Evolutionary conservation across 352 stramenopile genomes (phyloP).

Genomic region (Globisporangium canariense): DNA sequence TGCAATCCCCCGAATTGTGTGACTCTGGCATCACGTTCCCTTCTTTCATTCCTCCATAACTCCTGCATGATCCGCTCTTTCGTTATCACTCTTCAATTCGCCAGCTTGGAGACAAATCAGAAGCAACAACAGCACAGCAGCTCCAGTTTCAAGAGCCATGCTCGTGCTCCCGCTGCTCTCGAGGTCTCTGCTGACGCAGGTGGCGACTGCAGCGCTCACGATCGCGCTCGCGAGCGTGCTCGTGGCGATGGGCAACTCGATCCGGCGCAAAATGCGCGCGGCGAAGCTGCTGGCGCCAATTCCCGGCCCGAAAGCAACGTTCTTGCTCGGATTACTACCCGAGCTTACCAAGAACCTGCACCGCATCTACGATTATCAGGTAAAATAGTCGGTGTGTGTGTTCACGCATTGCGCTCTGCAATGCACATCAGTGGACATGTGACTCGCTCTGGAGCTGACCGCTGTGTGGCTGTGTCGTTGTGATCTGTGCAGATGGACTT

Average conservation of each 20-base stretch:
- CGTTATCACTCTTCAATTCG: no score
- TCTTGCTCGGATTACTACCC: slow-evolving; percentile 13
- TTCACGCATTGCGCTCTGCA: neutral
- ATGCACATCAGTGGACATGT: neutral
- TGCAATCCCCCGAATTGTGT: no score
- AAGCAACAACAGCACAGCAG: no score
- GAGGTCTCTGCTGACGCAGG: neutral
- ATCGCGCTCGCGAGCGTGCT: neutral
- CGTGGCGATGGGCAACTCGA: neutral
- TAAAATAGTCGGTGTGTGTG: neutral
- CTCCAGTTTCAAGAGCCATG: neutral
- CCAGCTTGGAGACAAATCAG: no score
- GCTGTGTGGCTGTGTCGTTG: no score
- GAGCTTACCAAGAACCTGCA: slow-evolving; percentile 13
- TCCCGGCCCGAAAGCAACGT: slow-evolving; percentile 5
- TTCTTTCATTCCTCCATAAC: no score
- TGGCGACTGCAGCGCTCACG: neutral
- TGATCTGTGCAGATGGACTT: neutral
- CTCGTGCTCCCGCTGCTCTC: neutral
- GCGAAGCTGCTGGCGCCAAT: slow-evolving; percentile 9
- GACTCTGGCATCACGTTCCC: no score
- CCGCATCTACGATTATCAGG: slow-evolving; percentile 21
- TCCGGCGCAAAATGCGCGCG: slow-evolving; percentile 12
- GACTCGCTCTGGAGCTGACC: no score
- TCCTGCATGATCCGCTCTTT: no score